Conservation (phyloP, 129 eudicot species). For the Silybum marianum region DNA sequence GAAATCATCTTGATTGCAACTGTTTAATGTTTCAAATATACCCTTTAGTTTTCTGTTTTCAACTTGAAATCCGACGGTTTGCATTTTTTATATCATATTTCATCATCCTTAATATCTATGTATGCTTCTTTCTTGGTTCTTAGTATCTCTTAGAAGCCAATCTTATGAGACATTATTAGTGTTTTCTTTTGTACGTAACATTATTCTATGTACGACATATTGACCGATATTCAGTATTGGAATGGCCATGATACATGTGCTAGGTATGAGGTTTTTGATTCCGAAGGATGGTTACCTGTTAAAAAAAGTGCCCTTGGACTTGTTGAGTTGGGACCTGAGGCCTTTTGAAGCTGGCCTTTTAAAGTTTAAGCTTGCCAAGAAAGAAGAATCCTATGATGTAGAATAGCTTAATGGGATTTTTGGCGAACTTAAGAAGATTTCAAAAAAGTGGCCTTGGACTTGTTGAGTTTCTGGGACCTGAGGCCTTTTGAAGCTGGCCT, state of each 20-base stretch:
- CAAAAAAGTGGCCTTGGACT: constrained; percentile 31
- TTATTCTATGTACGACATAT: constrained; percentile 51
- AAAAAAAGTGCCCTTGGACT: constrained; percentile 66
- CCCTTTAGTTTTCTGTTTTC: no score
- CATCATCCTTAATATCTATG: neutral
- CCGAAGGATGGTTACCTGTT: constrained; percentile 84
- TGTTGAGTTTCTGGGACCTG: constrained; percentile 67
- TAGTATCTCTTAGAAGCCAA: no score
- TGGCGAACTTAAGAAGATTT: constrained; percentile 64
- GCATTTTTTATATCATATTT: neutral
- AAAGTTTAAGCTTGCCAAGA: constrained; percentile 60
- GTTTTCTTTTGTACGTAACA: no score
- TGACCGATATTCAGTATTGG: constrained; percentile 71
- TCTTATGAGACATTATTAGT: no score
- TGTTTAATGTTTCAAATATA: no score
- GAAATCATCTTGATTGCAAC: no score
- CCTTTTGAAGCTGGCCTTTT: constrained; percentile 77
- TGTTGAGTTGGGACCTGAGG: constrained; percentile 63
- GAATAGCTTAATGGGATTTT: constrained; percentile 76
- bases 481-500: constrained; percentile 75
- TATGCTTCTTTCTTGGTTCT: neutral
- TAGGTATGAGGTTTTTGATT: constrained; percentile 70
- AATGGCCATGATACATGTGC: constrained; percentile 67
- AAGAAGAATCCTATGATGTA: constrained; percentile 54
- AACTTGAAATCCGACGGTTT: neutral